Percentiles rank a stretch among this genome's conserved stretches.
These are phyloP conservation scores for Arabis alpina DNA, from an alignment of 345 rosid genomes.

Conservation along the genomic window DNA sequence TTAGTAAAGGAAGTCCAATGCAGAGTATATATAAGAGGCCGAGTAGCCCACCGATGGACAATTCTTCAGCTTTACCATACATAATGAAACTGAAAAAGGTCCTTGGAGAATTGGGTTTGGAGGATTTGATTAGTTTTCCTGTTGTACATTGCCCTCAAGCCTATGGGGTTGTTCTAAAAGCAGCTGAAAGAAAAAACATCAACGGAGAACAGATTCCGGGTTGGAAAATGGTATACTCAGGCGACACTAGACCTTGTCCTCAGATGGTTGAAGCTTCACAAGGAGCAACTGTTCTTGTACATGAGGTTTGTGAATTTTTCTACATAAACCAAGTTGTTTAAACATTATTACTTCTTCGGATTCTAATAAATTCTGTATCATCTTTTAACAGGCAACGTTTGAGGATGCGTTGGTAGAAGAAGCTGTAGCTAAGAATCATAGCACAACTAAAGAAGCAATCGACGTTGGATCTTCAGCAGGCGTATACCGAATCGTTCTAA, in stretches of 20 bases:
- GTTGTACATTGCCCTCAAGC: slow-evolving; percentile 99
- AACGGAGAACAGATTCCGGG: slow-evolving; percentile 79
- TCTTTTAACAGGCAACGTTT: slow-evolving; percentile 74
- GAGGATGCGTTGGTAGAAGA: slow-evolving; percentile 92
- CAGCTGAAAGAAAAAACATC: slow-evolving; percentile 66
- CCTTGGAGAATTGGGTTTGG: slow-evolving; percentile 71
- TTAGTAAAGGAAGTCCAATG: slow-evolving; percentile 69
- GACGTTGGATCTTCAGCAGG: slow-evolving; percentile 72
- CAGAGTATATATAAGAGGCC: slow-evolving; percentile 74
- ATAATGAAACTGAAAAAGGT: slow-evolving; percentile 59
- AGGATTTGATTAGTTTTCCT: slow-evolving; percentile 77
- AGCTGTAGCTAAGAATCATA: slow-evolving; percentile 89
- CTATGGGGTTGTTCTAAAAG: slow-evolving; percentile 76
- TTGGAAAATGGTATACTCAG: slow-evolving; percentile 95
- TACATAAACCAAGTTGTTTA: no score
- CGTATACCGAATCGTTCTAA: slow-evolving; percentile 77
- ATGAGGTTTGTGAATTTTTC: slow-evolving; percentile 62
- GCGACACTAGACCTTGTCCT: slow-evolving; percentile 96
- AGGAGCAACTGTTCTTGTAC: slow-evolving; percentile 90
- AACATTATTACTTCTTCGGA: no score
- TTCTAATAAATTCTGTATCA: background rate
- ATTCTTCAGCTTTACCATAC: slow-evolving; percentile 50
- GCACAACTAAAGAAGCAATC: slow-evolving; percentile 96
- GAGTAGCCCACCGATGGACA: slow-evolving; percentile 53
- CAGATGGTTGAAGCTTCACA: slow-evolving; percentile 72